Evolutionary conservation across 495 filamentous ascomycete genomes (phyloP), one percentile per base, ranked within the genome.

Genomic region (Neurospora intermedia): DNA sequence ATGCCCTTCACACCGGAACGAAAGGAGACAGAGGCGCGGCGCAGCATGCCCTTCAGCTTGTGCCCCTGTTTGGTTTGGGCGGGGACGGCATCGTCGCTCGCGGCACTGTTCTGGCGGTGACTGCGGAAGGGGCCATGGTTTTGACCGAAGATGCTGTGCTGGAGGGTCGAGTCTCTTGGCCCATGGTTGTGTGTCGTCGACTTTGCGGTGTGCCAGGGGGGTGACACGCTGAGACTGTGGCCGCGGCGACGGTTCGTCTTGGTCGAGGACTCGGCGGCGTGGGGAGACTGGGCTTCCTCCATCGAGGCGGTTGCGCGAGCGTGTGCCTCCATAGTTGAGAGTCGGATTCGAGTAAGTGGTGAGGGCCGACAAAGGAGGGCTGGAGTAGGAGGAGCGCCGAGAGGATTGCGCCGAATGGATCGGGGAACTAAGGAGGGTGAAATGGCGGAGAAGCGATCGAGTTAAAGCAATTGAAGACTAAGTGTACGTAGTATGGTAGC

Each of bases 1-100:
- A 85, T 82, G 7, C 82, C 83, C 75, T 82, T 86, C 69, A 81
- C 77, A 1, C 79, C 79, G 1, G 77, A 74, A 39, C 77, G 76
- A 18, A 88, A 74, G 41, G 84, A 87, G 38, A 85, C 54, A 6
- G 87, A 88, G 6, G 86, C 86, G 35, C 84, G 81, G n/a, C 86
- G 82, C 18, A 87, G 75, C 71, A 83, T 83, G 11, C 83, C 80
- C 73, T 83, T 85, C 39, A 87, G 35, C 18, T 75, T 78, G 42
- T 69, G 45, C 27, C 73, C 54, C 69, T 74, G 59, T 0, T 54
- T 43, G 54, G 77, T 70, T 75, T 79, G 71, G 31, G 78, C 69
- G 72, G 76, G 70, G 69, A 74, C 72, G 3, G 69, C 31, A 8
- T 62, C 48, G 39, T 69, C 74, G 9, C 74, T 73, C 40, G 73